Evolutionary conservation across 2,329 filamentous ascomycete genomes (phyloP), one percentile per base, ranked within the genome.

Genomic region (Tolypocladium cylindrosporum): DNA sequence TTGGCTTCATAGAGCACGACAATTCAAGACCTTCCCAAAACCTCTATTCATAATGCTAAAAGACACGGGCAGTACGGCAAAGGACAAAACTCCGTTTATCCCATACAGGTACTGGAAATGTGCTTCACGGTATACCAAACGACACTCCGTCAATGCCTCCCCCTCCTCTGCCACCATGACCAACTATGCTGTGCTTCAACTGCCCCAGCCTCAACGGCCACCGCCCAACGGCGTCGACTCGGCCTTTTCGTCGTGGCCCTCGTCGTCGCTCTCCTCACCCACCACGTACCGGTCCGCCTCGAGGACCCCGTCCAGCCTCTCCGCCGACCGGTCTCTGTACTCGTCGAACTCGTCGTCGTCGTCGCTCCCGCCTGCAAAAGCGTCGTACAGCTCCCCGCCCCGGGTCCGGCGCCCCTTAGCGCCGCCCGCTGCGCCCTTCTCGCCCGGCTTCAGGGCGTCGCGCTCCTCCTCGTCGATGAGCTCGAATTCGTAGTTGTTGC

Each of bases 351-450:
- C 78, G 58, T 79, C 68, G 4, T 74, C 92, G 59, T 93, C 93
- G 31, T 83, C 81, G 60, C 82, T 85, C 56, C 91, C 93, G 19
- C 90, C 92, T 0, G 94, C 94, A 79, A 99, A 99, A 5, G 94
- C 94, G 77, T 99, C 94, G 71, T 99, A 99, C 51, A 99, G 76
- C 75, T 97, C 93, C 36, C 93, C 91, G 2, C 91, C 94, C 24
- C 90, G 73, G 55, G 80, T 79, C 63, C 82, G 79, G 58, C 77
- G 76, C 21, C 75, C 66, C 64, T 75, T 76, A 63, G 72, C 69
- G 34, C 66, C 67, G 10, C 77, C 72, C 59, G 72, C 71, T 60
- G 57, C 70, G 60, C 68, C 74, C 74, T 75, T 81, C 70, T 77
- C 77, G 55, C 70, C 74, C 59, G 73, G 69, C 56, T 75, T 77